A percentile compares a stretch with the other conserved stretches of the same genome.
phyloP scores from a whole-genome alignment of 208 protist genomes.

The Acanthamoeba pearcei region DNA sequence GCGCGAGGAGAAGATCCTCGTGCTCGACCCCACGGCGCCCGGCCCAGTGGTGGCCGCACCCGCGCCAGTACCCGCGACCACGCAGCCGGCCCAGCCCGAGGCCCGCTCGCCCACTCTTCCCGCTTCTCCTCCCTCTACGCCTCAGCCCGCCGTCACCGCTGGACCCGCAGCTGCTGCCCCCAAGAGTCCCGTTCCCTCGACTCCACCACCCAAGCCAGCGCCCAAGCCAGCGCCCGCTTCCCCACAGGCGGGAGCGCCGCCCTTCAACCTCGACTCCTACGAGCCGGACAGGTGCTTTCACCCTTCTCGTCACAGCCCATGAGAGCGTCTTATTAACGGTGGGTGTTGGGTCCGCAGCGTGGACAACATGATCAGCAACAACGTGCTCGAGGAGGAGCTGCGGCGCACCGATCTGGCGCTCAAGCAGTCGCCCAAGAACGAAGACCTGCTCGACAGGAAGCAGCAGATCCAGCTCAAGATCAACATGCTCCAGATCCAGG shows the following conservation, averaged over 20 bases:
- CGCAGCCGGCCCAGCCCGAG: not conserved
- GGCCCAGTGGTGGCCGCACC: not conserved
- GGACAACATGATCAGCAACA: slow-evolving; percentile 70
- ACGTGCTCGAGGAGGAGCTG: slow-evolving; percentile 68
- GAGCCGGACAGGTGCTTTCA: slow-evolving; percentile 14
- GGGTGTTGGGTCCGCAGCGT: not conserved
- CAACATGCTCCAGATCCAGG: slow-evolving; percentile 34
- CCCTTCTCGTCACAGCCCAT: no score
- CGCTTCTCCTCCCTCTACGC: not conserved
- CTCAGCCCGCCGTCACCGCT: not conserved
- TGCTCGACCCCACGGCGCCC: slow-evolving; percentile 31
- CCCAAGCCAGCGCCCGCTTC: not conserved
- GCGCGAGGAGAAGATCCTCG: slow-evolving; percentile 23
- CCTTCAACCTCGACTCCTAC: slow-evolving; percentile 1
- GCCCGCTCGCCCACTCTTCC: not conserved
- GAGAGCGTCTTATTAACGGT: not conserved
- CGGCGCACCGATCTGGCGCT: not conserved
- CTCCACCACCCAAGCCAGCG: not conserved
- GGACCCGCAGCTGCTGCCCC: not conserved
- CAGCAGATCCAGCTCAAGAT: slow-evolving; percentile 41
- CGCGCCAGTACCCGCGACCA: not conserved
- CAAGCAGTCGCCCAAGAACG: slow-evolving; percentile 2
- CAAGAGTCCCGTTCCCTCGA: not conserved
- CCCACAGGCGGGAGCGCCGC: not conserved
- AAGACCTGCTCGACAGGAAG: slow-evolving; percentile 61